Evolutionary conservation across 1,284 basidiomycete genomes (phyloP).

Genomic region (Phellopilus nigrolimitatus): DNA sequence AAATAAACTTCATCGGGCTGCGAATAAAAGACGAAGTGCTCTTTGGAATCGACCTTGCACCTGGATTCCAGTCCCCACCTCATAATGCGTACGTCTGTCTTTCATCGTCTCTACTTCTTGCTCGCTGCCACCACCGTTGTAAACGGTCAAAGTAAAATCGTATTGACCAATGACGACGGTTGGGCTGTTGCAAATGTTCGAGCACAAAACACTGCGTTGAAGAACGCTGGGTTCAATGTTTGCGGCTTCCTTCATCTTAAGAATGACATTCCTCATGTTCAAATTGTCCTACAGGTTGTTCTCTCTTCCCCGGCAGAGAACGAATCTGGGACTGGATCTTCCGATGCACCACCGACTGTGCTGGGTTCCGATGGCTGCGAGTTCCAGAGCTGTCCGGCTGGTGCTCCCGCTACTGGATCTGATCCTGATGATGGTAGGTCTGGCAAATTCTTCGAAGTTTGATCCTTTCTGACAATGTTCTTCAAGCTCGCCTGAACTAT

Average conservation of each 20-base stretch:
- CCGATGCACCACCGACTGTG: slow-evolving; percentile 26
- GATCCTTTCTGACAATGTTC: background rate
- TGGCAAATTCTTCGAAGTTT: background rate
- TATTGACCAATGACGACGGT: slow-evolving; percentile 46
- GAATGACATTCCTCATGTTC: background rate
- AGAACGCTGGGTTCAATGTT: slow-evolving; percentile 38
- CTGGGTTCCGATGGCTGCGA: slow-evolving; percentile 34
- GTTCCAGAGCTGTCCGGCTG: slow-evolving; percentile 38
- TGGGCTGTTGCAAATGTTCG: slow-evolving; percentile 50
- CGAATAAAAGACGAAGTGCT: no score
- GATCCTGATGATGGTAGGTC: background rate
- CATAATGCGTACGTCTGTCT: no score
- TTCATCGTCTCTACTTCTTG: background rate
- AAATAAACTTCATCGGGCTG: no score
- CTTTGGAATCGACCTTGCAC: no score
- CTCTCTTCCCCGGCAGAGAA: slow-evolving; percentile 33
- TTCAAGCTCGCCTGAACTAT: slow-evolving; percentile 17
- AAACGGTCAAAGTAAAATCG: slow-evolving; percentile 13
- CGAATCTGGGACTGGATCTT: slow-evolving; percentile 25
- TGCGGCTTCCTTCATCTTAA: slow-evolving; percentile 22
- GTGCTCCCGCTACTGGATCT: slow-evolving; percentile 39
- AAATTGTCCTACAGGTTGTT: slow-evolving; percentile 30
- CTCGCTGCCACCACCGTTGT: background rate
- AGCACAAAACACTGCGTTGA: slow-evolving; percentile 39
- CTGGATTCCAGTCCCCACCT: no score